Evolutionary conservation across 371 early-diverging fungal genomes (phyloP).

Genomic region (Thermomucor indicae-seudaticae): DNA sequence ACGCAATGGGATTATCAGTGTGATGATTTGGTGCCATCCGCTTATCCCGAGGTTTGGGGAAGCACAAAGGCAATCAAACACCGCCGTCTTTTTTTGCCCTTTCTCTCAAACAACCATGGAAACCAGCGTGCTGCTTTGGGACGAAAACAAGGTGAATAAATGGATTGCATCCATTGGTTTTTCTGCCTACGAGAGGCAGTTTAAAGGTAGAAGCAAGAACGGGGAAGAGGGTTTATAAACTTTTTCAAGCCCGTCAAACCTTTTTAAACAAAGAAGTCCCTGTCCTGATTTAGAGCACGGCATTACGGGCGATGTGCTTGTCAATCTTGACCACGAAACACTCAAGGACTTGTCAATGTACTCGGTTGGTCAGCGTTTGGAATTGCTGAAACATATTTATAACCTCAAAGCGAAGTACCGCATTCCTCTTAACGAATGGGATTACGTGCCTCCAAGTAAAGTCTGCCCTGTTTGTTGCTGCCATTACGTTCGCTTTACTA

Average conservation of each 20-base stretch:
- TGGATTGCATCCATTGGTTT: slow-evolving; percentile 58
- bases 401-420: slow-evolving; percentile 72
- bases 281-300: slow-evolving; percentile 67
- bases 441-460: slow-evolving; percentile 84
- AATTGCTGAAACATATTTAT: slow-evolving; percentile 83
- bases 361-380: slow-evolving; percentile 85
- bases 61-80: no score
- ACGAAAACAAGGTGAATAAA: slow-evolving; percentile 54
- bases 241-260: background rate
- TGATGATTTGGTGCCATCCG: no score
- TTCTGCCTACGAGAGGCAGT: slow-evolving; percentile 52
- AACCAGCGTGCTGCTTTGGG: slow-evolving; percentile 58
- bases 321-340: slow-evolving; percentile 87
- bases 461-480: background rate
- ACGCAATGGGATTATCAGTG: no score
- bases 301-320: slow-evolving; percentile 88
- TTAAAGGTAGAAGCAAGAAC: slow-evolving; percentile 38
- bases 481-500: no score
- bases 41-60: no score
- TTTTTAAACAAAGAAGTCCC: background rate
- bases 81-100: no score
- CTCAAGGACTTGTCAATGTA: slow-evolving; percentile 82
- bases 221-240: background rate
- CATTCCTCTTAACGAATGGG: slow-evolving; percentile 79
- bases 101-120: slow-evolving; percentile 34